Evolutionary conservation across 2,329 filamentous ascomycete species (phyloP), one percentile per base, ranked within the genome.

Genomic region (Claviceps capensis): DNA sequence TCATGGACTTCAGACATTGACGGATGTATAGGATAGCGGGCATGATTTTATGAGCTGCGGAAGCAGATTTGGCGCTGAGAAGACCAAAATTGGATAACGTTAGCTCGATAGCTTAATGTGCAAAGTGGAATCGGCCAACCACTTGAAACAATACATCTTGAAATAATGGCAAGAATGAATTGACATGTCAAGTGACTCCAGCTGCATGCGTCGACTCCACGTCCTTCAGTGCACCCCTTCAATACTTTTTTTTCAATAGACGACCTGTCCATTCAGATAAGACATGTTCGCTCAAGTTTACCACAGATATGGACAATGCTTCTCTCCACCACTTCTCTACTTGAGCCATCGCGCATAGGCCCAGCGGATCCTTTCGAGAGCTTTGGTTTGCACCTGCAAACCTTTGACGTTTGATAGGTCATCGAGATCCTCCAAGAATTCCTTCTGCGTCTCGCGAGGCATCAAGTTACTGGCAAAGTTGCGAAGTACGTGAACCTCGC

Each of bases 381-480:
- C 86, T 64, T 81, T 83, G 54, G 83, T 76, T 71, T 97, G 91
- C 59, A 82, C 78, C 60, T 83, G 78, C 49, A 95, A 78, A 2
- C 88, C 88, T 59, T 82, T 84, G 57, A 91, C 82, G 63, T 95
- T 89, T 19, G 88, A 81, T 48, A 98, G 72, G 61, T 96, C 90
- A 54, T 86, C 81, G 37, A 95, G 72, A 63, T 98, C 93, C 65
- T 95, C 86, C 52, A 89, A 69, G 61, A 98, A 96, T 60, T 96
- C 90, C 60, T 83, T 81, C 62, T 85, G 82, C 13, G 94, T 78
- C 44, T 86, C 79, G 1, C 78, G 74, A 0, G 88, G 88, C 58
- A 97, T 78, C 42, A 89, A 69, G 22, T 71, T 74, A 23, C 59
- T 58, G 14, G 67, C 64, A 45, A 85, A 76, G 59, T 79, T 79